Base-by-base conservation (phyloP, 257 asterid genomes). In the Thymus quinquecostatus region DNA sequence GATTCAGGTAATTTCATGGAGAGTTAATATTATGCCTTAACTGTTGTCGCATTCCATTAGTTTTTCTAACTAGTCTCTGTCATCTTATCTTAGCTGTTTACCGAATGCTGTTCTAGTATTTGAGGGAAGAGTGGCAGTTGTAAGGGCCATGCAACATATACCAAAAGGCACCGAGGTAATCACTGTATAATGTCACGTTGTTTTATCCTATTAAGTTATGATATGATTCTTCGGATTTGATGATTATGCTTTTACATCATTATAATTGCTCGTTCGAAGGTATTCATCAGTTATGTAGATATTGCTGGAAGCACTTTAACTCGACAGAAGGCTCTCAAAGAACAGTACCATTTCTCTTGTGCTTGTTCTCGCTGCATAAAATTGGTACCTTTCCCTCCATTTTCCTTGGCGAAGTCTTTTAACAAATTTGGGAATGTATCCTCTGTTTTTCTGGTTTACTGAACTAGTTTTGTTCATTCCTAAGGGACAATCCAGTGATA, bases 81-180 rank as follows among this genome's bases (percentile, higher is more conserved):
- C 61, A 7, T 38, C 6, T 6, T 3, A 78, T 76, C 85, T 72
- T 80, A 95, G 99, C 77, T 95, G 99, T 80, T 77, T 74, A 65
- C 96, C 99, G 28, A 92, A 92, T 81, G 82, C 97, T 54, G 91
- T 89, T 80, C 88, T 95, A 68, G 86, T 89, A 69, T 95, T 91
- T 71, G 97, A 88, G 72, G 91, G 90, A 72, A 82, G 91, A 82
- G 60, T 75, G 66, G 99, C 98, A 0, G 93, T 86, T 57, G 93
- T 95, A 9, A 89, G 97, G 68, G 95, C 96, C 10, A 71, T 87
- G 77, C 84, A 89, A 68, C 86, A 75, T 68, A 81, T 95, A 71
- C 83, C 91, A 43, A 89, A 88, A 85, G 96, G 95, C 72, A 75
- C 92, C 10, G 99, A 95, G 99, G 99, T 95, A 89, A 86, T 77